phyloP scores from a whole-genome alignment of 371 early-diverging fungal species.

The Haplosporangium sp. region DNA sequence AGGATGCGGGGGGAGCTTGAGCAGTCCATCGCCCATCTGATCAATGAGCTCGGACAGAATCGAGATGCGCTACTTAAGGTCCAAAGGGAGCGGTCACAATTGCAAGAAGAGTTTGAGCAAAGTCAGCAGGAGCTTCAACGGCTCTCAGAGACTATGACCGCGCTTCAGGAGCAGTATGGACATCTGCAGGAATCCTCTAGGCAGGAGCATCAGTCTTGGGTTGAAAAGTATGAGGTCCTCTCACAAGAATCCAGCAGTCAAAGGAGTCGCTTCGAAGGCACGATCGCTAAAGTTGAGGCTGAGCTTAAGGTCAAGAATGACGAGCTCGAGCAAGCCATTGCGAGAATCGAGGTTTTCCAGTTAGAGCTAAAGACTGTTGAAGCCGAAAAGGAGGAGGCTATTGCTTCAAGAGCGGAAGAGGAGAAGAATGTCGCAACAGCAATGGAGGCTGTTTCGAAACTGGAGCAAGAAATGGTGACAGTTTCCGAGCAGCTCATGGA shows the following conservation, averaged over 20 bases:
- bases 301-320: constrained; percentile 11
- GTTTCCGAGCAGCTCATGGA: constrained; percentile 2
- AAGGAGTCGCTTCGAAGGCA: constrained; percentile 9
- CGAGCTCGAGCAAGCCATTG: constrained; percentile 8
- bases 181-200: constrained; percentile 8
- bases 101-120: constrained; percentile 25
- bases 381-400: constrained; percentile 26
- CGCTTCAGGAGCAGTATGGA: constrained; percentile 13
- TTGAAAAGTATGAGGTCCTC: constrained; percentile 11
- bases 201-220: constrained; percentile 14
- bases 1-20: constrained; percentile 29
- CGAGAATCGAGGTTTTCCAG: constrained; percentile 21
- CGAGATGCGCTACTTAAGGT: constrained; percentile 28
- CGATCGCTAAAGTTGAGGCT: constrained; percentile 7
- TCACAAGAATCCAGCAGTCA: constrained; percentile 6
- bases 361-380: constrained; percentile 27
- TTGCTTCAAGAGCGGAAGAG: constrained; percentile 16
- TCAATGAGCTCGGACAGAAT: constrained; percentile 34
- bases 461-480: constrained; percentile 21
- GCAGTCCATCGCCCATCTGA: constrained; percentile 26
- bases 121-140: constrained; percentile 21
- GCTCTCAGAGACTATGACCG: constrained; percentile 3
- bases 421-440: constrained; percentile 14
- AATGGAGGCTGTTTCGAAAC: neutral
- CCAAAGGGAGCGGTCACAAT: constrained; percentile 12